phyloP scores from a whole-genome alignment of 352 stramenopile species.

The Pythium insidiosum region DNA sequence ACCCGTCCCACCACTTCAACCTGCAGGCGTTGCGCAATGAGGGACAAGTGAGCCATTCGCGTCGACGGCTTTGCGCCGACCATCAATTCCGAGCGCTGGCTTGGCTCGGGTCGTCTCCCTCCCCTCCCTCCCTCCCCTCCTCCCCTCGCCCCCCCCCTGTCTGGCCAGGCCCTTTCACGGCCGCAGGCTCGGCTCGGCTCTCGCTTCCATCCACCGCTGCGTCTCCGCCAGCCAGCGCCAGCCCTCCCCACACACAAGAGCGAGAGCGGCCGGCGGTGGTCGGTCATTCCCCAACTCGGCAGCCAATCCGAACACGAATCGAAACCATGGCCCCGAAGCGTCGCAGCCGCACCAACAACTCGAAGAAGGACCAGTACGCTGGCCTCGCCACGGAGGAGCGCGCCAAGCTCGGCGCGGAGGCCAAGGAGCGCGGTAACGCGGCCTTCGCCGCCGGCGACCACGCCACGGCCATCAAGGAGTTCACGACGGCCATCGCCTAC shows the following conservation, averaged over 20 bases:
- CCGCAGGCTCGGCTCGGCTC: constrained; percentile 1
- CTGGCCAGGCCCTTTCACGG: constrained; percentile 10
- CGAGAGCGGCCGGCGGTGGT: background rate
- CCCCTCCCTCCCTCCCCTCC: constrained; percentile 1
- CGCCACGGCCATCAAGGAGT: constrained; percentile 83
- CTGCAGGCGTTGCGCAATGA: constrained; percentile 5
- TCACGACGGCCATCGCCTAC: constrained; percentile 80
- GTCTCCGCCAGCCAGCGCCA: background rate
- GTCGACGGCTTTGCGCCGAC: background rate
- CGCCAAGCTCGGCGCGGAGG: constrained; percentile 63
- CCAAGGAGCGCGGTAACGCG: constrained; percentile 82
- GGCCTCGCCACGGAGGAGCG: constrained; percentile 53
- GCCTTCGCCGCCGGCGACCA: constrained; percentile 73
- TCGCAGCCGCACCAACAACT: constrained; percentile 77
- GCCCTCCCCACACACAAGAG: too few relatives aligned
- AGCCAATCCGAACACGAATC: constrained; percentile 15
- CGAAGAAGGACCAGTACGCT: constrained; percentile 78
- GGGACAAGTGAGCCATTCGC: constrained; percentile 9
- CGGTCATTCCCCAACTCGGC: constrained; percentile 29
- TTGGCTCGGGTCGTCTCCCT: background rate
- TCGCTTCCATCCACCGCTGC: background rate
- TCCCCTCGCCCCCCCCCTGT: background rate
- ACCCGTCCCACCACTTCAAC: constrained; percentile 5
- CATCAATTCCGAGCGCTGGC: constrained; percentile 2
- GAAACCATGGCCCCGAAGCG: constrained; percentile 72